Evolutionary conservation across 1,139 yeast genomes (phyloP), one percentile per base, ranked within the genome.

Genomic region (Nakaseomyces glabratus): DNA sequence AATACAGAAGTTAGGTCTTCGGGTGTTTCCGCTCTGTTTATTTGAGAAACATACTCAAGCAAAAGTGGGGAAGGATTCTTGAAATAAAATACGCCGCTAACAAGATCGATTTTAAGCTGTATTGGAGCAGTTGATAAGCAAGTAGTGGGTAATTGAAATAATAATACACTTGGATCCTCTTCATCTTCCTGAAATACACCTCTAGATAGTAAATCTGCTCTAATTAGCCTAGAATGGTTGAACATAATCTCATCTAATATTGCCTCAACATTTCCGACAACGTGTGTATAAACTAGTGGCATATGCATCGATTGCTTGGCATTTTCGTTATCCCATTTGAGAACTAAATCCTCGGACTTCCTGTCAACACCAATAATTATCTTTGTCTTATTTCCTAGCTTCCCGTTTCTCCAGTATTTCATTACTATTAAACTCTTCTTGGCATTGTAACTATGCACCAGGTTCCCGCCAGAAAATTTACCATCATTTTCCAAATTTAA

Each of bases 311-410:
- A 35, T 19, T 40, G 41, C 19, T 25, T 33, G 8, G 54, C 41
- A 49, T 54, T 42, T 32, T 57, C 40, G 38, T 49, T 52, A 21
- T 60, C 60, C 95, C 95, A 85, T 41, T 79, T 66, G 47, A 77
- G 69, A 32, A 69, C 65, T 33, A 80, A 59, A 19, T 69, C 66
- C 42, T 73, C 49, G 2, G 51, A 66, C 18, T 62, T 55, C 29
- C 61, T 66, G 45, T 73, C 72, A 14, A 81, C 65, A 0, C 90
- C 90, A 39, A 84, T 69, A 41, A 78, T 84, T 22, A 84, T 68
- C 61, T 69, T 39, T 6, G 63, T 61, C 67, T 73, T 57, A 58
- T 68, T 62, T 54, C 61, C 65, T 63, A 58, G 64, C 61, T 58
- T 56, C 35, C 63, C 60, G 34, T 64, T 61, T 10, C 71, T 55